phyloP scores from a whole-genome alignment of 2,329 filamentous ascomycete genomes.

The Colletotrichum theobromicola region DNA sequence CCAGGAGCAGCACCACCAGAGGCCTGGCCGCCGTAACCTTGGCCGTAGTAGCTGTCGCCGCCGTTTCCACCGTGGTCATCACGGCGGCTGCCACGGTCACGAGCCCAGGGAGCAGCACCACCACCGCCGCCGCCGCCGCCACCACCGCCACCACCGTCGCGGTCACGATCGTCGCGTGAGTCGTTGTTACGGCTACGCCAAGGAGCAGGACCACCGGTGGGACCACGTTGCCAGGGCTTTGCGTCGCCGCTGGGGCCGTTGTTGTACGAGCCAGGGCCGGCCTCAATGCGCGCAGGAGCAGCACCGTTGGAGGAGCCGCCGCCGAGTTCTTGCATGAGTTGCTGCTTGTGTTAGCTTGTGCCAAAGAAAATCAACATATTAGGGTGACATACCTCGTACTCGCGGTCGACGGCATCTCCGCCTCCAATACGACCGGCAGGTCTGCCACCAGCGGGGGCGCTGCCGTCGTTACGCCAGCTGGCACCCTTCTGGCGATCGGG shows the following conservation, averaged over 20 bases:
- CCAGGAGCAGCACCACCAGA: constrained; percentile 19
- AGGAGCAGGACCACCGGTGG: constrained; percentile 82
- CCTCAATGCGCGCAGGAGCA: constrained; percentile 84
- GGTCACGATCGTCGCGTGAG: constrained; percentile 46
- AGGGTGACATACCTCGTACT: constrained; percentile 79
- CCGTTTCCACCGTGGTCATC: constrained; percentile 42
- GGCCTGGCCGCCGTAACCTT: constrained; percentile 26
- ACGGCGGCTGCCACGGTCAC: constrained; percentile 55
- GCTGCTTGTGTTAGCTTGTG: constrained; percentile 59
- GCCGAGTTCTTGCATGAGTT: constrained; percentile 97
- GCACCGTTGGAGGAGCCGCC: constrained; percentile 68
- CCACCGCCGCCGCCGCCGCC: constrained; percentile 46
- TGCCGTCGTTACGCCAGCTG: constrained; percentile 85
- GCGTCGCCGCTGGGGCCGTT: constrained; percentile 59
- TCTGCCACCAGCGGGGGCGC: constrained; percentile 45
- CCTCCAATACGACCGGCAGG: constrained; percentile 71
- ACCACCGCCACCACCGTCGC: constrained; percentile 41
- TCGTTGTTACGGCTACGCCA: constrained; percentile 70
- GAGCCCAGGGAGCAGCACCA: constrained; percentile 65
- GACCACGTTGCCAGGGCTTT: constrained; percentile 89
- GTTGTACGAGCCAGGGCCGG: constrained; percentile 72
- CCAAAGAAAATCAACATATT: background rate
- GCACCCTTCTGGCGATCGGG: constrained; percentile 90
- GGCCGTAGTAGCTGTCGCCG: constrained; percentile 50
- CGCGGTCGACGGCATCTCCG: constrained; percentile 87